phyloP scores from a whole-genome alignment of 1,284 basidiomycete species.

The Marasmius oreades region DNA sequence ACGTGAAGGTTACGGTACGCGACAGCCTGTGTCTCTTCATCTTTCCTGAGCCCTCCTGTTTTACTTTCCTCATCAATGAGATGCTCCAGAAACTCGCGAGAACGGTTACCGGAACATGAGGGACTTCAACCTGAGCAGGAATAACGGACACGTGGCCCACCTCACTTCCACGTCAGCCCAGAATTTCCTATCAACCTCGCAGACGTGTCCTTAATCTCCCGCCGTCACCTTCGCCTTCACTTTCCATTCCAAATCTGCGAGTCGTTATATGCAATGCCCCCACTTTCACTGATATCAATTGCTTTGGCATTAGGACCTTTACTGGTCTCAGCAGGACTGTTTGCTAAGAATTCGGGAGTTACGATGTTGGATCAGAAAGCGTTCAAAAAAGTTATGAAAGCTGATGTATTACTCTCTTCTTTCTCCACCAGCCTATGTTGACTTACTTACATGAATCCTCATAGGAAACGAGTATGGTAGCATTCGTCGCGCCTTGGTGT shows the following conservation, averaged over 20 bases:
- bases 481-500: conserved; percentile 89
- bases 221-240: too few relatives aligned
- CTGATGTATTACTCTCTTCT: conserved; percentile 53
- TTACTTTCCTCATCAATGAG: too few relatives aligned
- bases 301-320: conserved; percentile 40
- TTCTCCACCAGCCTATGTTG: neutral
- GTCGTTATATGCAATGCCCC: conserved; percentile 6
- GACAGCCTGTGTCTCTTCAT: too few relatives aligned
- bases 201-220: neutral
- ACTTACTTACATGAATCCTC: conserved; percentile 3
- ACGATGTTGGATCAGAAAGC: conserved; percentile 73
- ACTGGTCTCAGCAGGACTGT: conserved; percentile 69
- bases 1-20: too few relatives aligned
- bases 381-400: conserved; percentile 74
- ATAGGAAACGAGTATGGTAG: conserved; percentile 75
- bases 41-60: too few relatives aligned
- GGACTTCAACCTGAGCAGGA: neutral
- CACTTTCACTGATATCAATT: conserved; percentile 28
- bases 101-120: neutral
- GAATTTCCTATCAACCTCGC: neutral
- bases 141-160: neutral
- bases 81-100: too few relatives aligned
- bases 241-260: neutral
- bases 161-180: neutral
- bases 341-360: conserved; percentile 65